Evolutionary conservation across 495 filamentous ascomycete species (phyloP).

Genomic region (Parathielavia hyrcaniae): DNA sequence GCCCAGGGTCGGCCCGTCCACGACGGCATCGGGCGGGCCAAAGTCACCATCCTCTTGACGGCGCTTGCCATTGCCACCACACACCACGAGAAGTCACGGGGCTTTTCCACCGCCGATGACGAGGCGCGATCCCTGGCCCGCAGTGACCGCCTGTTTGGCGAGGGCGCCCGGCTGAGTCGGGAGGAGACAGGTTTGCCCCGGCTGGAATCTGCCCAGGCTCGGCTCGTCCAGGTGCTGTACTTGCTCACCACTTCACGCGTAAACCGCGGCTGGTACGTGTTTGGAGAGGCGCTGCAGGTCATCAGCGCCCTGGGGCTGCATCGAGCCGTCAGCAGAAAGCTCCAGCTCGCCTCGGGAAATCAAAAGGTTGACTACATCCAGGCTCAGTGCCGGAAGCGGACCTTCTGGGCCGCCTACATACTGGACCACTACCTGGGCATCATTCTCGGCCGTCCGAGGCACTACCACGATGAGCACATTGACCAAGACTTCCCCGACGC

Average conservation of each 20-base stretch:
- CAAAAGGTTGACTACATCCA: background rate
- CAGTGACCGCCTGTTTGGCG: background rate
- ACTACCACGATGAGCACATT: background rate
- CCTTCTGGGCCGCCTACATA: background rate
- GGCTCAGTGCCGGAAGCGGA: background rate
- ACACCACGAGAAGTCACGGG: slow-evolving; percentile 1
- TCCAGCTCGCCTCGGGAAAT: background rate
- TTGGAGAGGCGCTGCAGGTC: slow-evolving; percentile 1
- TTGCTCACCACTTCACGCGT: background rate
- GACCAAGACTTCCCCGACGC: background rate
- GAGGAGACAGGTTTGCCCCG: background rate
- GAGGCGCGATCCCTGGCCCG: background rate
- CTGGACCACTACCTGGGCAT: background rate
- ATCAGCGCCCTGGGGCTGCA: background rate
- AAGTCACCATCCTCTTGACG: background rate
- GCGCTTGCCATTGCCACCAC: slow-evolving; percentile 1
- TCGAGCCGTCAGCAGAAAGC: background rate
- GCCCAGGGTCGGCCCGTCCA: background rate
- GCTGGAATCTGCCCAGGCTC: background rate
- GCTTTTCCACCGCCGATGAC: background rate
- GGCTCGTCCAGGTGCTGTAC: background rate
- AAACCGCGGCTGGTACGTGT: background rate
- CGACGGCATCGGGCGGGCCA: background rate
- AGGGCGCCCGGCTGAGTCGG: background rate
- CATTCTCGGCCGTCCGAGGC: background rate